These are phyloP conservation scores for Ascochyta viciae-villosae DNA, from an alignment of 2,329 filamentous ascomycete genomes.

Conservation along the genomic window DNA sequence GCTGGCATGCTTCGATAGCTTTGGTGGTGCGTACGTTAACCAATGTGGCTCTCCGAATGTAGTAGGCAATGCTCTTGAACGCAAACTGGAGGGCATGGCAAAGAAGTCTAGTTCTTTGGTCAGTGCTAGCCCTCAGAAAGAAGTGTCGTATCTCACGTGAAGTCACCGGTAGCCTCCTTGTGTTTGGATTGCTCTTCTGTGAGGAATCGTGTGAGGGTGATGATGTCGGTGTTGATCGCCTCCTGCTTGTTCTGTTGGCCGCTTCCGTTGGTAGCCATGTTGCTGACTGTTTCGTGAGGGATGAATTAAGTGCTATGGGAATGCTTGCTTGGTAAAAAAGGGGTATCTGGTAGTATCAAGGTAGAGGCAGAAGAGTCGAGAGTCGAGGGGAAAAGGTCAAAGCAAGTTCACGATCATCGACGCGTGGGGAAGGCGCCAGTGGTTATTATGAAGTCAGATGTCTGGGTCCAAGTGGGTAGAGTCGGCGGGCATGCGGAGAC, in stretches of 20 bases:
- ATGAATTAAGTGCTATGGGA: neutral
- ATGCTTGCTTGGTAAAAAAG: neutral
- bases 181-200: conserved; percentile 95
- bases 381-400: conserved; percentile 13
- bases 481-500: conserved; percentile 45
- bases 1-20: neutral
- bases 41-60: conserved; percentile 93
- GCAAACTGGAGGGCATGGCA: conserved; percentile 99
- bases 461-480: conserved; percentile 47
- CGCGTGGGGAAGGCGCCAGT: conserved; percentile 25
- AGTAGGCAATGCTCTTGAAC: conserved; percentile 99
- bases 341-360: conserved; percentile 8
- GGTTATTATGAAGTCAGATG: conserved; percentile 38
- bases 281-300: neutral
- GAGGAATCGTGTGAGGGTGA: conserved; percentile 93
- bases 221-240: conserved; percentile 93
- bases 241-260: conserved; percentile 61
- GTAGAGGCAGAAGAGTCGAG: conserved; percentile 7
- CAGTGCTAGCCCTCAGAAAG: neutral
- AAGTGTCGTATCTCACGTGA: conserved; percentile 70
- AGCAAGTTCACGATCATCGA: conserved; percentile 18
- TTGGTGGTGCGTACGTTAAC: conserved; percentile 70
- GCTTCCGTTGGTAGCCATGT: conserved; percentile 53
- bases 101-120: conserved; percentile 70
- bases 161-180: conserved; percentile 95